phyloP scores from a whole-genome alignment of 495 filamentous ascomycete genomes.

The Rusavskia elegans region DNA sequence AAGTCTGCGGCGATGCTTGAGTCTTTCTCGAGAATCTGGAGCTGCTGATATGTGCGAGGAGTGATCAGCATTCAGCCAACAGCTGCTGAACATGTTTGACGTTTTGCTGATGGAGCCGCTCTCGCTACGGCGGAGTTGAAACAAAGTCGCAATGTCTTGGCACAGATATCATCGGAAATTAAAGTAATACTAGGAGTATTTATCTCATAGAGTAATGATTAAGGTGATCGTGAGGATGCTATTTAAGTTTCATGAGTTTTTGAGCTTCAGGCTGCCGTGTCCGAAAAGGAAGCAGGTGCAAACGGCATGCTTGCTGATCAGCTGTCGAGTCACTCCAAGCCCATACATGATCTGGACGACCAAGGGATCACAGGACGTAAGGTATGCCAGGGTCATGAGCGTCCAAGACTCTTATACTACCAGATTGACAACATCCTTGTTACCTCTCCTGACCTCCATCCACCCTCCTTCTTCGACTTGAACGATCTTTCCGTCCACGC shows the following conservation, averaged over 20 bases:
- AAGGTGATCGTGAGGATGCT: too few species aligned
- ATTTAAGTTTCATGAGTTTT: too few species aligned
- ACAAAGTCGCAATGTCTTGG: not conserved
- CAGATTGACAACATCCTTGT: constrained; percentile 6
- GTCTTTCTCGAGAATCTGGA: constrained; percentile 26
- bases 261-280: too few species aligned
- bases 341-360: too few species aligned
- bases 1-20: constrained; percentile 9
- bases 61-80: constrained; percentile 29
- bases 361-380: too few species aligned
- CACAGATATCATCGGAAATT: too few species aligned
- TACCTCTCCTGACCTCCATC: constrained; percentile 41
- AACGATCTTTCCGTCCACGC: constrained; percentile 78
- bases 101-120: not conserved
- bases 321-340: too few species aligned
- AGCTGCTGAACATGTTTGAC: not conserved
- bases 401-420: not conserved
- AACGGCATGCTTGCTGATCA: too few species aligned
- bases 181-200: too few species aligned
- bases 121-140: not conserved
- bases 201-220: too few species aligned
- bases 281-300: too few species aligned
- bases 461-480: constrained; percentile 51
- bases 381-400: too few species aligned
- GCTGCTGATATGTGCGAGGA: constrained; percentile 31